A percentile compares a stretch with the other conserved stretches of the same genome.
Evolutionary conservation across 106 monocot species (phyloP).

Genomic region (Triglochin maritima): DNA sequence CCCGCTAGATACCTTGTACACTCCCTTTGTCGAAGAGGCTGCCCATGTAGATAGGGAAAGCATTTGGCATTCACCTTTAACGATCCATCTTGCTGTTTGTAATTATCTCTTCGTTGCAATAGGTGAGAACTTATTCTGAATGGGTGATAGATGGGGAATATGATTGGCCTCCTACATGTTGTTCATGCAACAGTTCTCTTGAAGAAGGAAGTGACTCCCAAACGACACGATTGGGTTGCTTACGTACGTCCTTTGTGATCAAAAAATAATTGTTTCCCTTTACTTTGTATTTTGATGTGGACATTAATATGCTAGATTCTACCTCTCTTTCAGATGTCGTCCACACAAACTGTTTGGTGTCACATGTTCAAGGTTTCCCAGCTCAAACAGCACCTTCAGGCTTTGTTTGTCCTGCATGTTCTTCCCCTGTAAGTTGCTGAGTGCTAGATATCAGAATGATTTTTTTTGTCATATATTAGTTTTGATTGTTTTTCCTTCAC

Average conservation of each 20-base stretch:
- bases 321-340: slow-evolving; percentile 54
- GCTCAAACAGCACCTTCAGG: slow-evolving; percentile 69
- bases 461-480: neutral
- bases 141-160: slow-evolving; percentile 98
- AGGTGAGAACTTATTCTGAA: slow-evolving; percentile 89
- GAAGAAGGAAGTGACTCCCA: slow-evolving; percentile 48
- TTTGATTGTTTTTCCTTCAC: too few species aligned
- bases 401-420: slow-evolving; percentile 67
- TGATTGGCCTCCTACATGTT: slow-evolving; percentile 88
- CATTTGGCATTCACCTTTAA: neutral
- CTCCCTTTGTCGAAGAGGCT: too few species aligned
- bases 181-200: slow-evolving; percentile 44
- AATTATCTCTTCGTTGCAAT: neutral
- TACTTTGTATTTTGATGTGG: neutral
- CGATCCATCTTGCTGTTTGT: neutral
- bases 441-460: too few species aligned
- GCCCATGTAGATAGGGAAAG: too few species aligned
- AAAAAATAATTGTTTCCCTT: neutral
- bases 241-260: slow-evolving; percentile 41
- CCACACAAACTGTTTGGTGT: slow-evolving; percentile 70
- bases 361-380: slow-evolving; percentile 57
- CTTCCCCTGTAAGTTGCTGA: slow-evolving; percentile 44
- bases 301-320: neutral
- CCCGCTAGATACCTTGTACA: too few species aligned
- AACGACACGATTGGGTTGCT: slow-evolving; percentile 88